These are phyloP conservation scores for sorghum (Sorghum bicolor) DNA, from an alignment of 176 grass and related monocot species.

Conservation along the genomic window DNA sequence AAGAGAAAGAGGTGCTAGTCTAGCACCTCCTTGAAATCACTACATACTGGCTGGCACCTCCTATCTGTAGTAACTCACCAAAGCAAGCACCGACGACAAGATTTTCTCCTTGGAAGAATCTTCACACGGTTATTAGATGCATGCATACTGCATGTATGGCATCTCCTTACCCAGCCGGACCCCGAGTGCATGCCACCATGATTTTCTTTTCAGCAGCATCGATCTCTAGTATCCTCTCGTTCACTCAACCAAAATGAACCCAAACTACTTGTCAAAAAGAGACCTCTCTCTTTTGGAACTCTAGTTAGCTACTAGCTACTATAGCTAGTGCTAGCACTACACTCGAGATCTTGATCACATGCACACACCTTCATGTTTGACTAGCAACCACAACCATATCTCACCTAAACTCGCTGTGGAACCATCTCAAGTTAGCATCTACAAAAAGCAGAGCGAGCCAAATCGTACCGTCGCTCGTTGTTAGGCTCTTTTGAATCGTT, in stretches of 20 bases:
- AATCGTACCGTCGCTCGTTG: not conserved
- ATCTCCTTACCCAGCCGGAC: not conserved
- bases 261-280: not conserved
- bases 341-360: not conserved
- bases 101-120: not conserved
- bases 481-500: not conserved
- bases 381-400: no score
- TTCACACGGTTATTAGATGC: not conserved
- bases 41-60: not conserved
- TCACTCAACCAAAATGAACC: not conserved
- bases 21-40: not conserved
- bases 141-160: not conserved
- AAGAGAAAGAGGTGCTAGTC: no score
- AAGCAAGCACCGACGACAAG: not conserved
- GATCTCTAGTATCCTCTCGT: not conserved
- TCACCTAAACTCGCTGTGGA: no score
- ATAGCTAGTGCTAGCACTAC: no score
- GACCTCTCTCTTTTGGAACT: no score
- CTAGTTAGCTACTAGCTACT: no score
- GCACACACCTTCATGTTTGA: slow-evolving; percentile 1
- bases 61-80: not conserved
- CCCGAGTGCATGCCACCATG: not conserved
- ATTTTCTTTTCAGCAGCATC: not conserved
- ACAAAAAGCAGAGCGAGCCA: not conserved
- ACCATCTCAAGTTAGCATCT: slow-evolving; percentile 1